Conservation (phyloP, 1,284 basidiomycete species). For the Neonothopanus nambi region DNA sequence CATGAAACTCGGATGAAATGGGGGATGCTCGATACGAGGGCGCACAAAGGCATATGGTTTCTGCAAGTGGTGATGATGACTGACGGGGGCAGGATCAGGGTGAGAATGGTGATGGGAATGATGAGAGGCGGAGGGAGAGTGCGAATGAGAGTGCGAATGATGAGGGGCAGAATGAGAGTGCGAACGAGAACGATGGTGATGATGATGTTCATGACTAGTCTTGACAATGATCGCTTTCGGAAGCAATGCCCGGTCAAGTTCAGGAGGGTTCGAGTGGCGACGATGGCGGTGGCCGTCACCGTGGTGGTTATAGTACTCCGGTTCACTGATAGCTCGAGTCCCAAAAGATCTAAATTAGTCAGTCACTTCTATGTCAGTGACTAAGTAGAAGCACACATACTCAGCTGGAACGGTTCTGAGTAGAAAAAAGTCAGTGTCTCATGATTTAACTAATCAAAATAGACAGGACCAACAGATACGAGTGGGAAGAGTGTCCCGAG, state of each 20-base stretch:
- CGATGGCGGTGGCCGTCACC: constrained; percentile 1
- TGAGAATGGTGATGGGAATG: constrained; percentile 13
- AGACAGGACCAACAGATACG: constrained; percentile 5
- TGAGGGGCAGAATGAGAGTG: constrained; percentile 14
- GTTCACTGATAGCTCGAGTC: constrained; percentile 3
- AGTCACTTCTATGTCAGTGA: neutral
- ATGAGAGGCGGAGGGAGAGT: too few species aligned
- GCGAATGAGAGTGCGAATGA: constrained; percentile 15
- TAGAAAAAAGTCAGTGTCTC: neutral
- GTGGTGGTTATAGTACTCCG: constrained; percentile 2
- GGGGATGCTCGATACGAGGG: constrained; percentile 12
- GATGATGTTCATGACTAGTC: constrained; percentile 4
- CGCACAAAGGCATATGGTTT: constrained; percentile 2
- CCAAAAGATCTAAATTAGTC: neutral
- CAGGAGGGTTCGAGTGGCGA: constrained; percentile 3
- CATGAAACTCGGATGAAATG: constrained; percentile 36
- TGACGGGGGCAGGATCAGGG: constrained; percentile 1
- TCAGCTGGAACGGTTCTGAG: constrained; percentile 3
- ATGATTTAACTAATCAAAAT: neutral
- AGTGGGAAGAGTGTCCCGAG: constrained; percentile 3
- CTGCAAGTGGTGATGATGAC: neutral
- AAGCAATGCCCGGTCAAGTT: constrained; percentile 6
- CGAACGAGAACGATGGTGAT: constrained; percentile 10
- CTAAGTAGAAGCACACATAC: neutral
- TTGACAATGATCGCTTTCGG: constrained; percentile 3